Evolutionary conservation across 2,329 filamentous ascomycete genomes (phyloP), one percentile per base, ranked within the genome.

Genomic region (Penicillium sp.): DNA sequence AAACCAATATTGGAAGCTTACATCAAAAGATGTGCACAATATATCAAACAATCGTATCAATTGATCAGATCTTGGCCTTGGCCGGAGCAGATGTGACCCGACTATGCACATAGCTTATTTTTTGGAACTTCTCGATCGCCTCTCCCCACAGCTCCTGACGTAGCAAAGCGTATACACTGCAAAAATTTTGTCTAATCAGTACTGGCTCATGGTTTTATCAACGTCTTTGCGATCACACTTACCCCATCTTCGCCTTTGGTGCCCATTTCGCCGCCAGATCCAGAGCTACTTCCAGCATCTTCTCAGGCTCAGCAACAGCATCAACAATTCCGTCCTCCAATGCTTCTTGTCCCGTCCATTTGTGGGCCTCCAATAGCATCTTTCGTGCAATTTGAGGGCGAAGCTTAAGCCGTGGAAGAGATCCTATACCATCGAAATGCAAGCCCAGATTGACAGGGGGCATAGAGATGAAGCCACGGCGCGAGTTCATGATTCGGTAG

Each of bases 301-400:
- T 57, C 36, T 74, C 76, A 5, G 79, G 79, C 51, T 74, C 69
- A 3, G 76, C 77, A 53, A 82, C 64, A 42, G 71, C 74, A 66
- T 83, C 80, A 4, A 83, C 80, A 51, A 83, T 77, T 0, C 80
- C 80, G 63, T 82, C 80, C 52, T 71, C 65, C 6, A 79, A 53
- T 2, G 80, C 80, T 53, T 79, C 73, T 54, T 75, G 70, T 0
- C 77, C 79, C 0, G 80, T 83, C 79, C 79, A 83, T 36, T 67
- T 71, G 51, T 83, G 77, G 16, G 79, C 81, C 61, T 83, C 80
- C 3, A 82, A 70, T 28, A 83, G 64, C 79, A 83, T 82, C 60
- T 80, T 81, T 4, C 79, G 67, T 13, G 80, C 79, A n/a, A 82
- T 65, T 42, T 76, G 71, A 9, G 79, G 78, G 0, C 66, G 71